phyloP scores from a whole-genome alignment of 371 early-diverging fungal genomes.

The Cokeromyces recurvatus region DNA sequence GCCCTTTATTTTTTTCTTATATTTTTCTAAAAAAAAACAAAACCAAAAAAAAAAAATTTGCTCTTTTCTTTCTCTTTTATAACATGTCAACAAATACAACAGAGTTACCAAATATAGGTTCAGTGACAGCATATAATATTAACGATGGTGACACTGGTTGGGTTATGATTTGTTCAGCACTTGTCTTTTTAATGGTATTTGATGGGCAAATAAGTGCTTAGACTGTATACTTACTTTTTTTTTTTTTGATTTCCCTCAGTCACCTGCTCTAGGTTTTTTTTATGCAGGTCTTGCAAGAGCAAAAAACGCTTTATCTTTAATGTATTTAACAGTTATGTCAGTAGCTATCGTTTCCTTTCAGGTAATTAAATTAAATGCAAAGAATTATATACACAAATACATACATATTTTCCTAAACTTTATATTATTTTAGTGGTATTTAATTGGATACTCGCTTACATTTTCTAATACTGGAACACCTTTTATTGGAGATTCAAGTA shows the following conservation, averaged over 20 bases:
- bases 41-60: no score
- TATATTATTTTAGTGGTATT: slow-evolving; percentile 58
- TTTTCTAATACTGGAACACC: slow-evolving; percentile 65
- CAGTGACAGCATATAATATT: no score
- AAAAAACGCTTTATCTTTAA: slow-evolving; percentile 76
- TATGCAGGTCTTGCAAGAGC: slow-evolving; percentile 83
- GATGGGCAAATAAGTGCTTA: no score
- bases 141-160: slow-evolving; percentile 74
- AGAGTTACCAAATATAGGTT: no score
- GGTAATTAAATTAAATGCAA: no score
- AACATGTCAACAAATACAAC: no score
- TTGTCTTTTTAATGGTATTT: slow-evolving; percentile 45
- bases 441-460: slow-evolving; percentile 82
- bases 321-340: slow-evolving; percentile 74
- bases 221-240: not conserved
- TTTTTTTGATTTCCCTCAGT: slow-evolving; percentile 23
- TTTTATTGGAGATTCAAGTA: slow-evolving; percentile 77
- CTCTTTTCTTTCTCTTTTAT: no score
- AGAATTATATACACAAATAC: no score
- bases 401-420: no score
- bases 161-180: slow-evolving; percentile 47
- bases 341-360: slow-evolving; percentile 80
- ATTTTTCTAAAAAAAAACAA: no score
- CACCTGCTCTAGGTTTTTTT: slow-evolving; percentile 73
- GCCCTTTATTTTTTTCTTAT: no score